Base-by-base conservation (phyloP, 352 stramenopile species). In the Phytopythium oedochilum region DNA sequence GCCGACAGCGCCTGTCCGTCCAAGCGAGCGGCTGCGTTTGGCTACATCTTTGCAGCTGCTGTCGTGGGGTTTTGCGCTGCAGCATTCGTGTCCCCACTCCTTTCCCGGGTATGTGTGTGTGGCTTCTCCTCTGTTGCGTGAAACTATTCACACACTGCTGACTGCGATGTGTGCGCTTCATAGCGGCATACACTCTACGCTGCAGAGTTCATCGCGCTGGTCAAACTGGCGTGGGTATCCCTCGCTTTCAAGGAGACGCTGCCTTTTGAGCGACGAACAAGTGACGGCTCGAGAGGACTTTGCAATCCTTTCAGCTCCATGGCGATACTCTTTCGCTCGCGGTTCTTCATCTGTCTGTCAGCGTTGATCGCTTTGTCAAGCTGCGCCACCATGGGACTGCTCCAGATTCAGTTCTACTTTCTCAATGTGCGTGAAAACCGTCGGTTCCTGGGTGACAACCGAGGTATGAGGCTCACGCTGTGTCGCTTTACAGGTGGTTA, bases 331-430 rank as follows among this genome's bases (percentile, higher is more conserved):
- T 71, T 81, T 18, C 75, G 79, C 4, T 67, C 80, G 9, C 50
- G 73, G 49, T 67, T 90, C 17, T 90, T 89, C 45, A 74, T 78
- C 34, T 65, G 77, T 2, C 63, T 92, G 25, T 88, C 75, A 3
- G 61, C 55, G 11, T 62, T 92, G 53, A 88, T 92, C 47, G 78
- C 70, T 11, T 57, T 90, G 54, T 88, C 78, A 25, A 78, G 47
- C 10, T 92, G 89, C 39, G 75, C 83, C 20, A 59, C 63, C 35
- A 75, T 70, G 15, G 79, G 78, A 7, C 56, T 79, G 44, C 72
- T 66, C 38, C 73, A 86, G 46, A 88, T 88, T 50, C 74, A 76
- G 23, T 66, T 79, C 22, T 92, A 86, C 65, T 90, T 78, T 54
- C 63, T 92, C 15, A 92, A 92, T 45, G 76, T 84, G 49, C 55